phyloP scores from a whole-genome alignment of 2,329 filamentous ascomycete genomes.

The Reticulascus tulasneorum region DNA sequence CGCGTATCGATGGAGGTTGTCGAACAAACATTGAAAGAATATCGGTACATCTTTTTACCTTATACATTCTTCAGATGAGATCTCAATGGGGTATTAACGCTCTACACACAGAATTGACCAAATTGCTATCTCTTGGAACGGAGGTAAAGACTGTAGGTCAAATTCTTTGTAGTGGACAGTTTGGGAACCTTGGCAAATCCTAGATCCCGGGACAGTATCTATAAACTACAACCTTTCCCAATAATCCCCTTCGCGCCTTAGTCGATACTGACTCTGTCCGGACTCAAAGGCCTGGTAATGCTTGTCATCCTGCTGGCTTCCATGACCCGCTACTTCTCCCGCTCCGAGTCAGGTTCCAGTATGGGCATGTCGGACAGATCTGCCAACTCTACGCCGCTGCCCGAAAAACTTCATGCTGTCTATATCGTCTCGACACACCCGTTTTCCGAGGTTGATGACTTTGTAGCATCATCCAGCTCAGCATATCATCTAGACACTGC shows the following conservation, averaged over 20 bases:
- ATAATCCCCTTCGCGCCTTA: constrained; percentile 1
- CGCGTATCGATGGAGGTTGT: constrained; percentile 69
- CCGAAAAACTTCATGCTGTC: constrained; percentile 65
- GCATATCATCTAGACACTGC: constrained; percentile 73
- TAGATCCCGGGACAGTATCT: no score
- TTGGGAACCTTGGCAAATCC: no score
- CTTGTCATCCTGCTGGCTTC: constrained; percentile 78
- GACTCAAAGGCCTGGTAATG: constrained; percentile 63
- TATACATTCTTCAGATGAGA: neutral
- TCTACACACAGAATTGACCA: constrained; percentile 63
- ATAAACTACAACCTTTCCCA: neutral
- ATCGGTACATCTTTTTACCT: constrained; percentile 53
- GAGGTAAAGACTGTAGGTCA: constrained; percentile 79
- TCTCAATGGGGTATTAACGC: neutral
- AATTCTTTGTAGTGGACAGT: accelerated
- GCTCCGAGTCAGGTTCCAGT: constrained; percentile 18
- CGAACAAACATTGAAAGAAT: constrained; percentile 68
- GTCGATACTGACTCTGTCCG: neutral
- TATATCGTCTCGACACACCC: constrained; percentile 85
- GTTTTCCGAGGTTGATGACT: constrained; percentile 80
- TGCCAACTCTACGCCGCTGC: constrained; percentile 22
- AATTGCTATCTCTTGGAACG: constrained; percentile 91
- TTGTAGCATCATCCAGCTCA: constrained; percentile 64
- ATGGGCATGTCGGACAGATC: constrained; percentile 8
- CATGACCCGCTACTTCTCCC: constrained; percentile 36